Evolutionary conservation across 2,329 filamentous ascomycete species (phyloP).

Genomic region (Dactylonectria estremocensis): DNA sequence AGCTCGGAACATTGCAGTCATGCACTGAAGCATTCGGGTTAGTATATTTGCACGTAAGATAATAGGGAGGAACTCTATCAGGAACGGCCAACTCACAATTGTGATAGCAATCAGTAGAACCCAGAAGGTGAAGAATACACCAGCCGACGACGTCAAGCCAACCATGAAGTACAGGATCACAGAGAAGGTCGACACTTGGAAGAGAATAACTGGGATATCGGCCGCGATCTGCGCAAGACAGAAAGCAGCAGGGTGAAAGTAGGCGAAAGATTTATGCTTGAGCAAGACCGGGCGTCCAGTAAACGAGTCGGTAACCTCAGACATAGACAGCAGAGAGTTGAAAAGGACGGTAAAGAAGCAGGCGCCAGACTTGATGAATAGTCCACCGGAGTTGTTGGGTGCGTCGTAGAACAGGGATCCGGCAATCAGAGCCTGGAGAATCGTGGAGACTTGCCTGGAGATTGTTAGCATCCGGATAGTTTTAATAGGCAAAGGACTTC

Average conservation of each 20-base stretch:
- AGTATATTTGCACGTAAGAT: constrained; percentile 5
- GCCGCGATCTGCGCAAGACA: constrained; percentile 70
- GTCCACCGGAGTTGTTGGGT: constrained; percentile 68
- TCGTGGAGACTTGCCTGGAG: constrained; percentile 63
- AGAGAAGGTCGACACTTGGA: constrained; percentile 72
- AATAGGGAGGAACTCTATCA: neutral
- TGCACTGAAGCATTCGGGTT: constrained; percentile 53
- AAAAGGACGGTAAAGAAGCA: constrained; percentile 76
- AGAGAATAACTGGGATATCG: constrained; percentile 69
- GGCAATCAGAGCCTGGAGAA: constrained; percentile 73
- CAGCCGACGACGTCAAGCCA: constrained; percentile 66
- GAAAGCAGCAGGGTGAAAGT: constrained; percentile 72
- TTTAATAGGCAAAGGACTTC: too few relatives aligned
- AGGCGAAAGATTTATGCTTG: constrained; percentile 72
- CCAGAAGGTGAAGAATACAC: constrained; percentile 75
- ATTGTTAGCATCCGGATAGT: too few relatives aligned
- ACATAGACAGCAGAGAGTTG: constrained; percentile 74
- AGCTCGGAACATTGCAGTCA: constrained; percentile 72
- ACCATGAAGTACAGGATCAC: constrained; percentile 77
- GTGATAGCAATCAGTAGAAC: constrained; percentile 65
- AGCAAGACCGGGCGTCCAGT: constrained; percentile 71
- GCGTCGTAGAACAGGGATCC: constrained; percentile 80
- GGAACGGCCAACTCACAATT: constrained; percentile 57
- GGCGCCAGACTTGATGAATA: constrained; percentile 76
- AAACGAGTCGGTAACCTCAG: constrained; percentile 77